phyloP scores from a whole-genome alignment of 192 early-diverging fungal genomes.

The Haplosporangium gracile region DNA sequence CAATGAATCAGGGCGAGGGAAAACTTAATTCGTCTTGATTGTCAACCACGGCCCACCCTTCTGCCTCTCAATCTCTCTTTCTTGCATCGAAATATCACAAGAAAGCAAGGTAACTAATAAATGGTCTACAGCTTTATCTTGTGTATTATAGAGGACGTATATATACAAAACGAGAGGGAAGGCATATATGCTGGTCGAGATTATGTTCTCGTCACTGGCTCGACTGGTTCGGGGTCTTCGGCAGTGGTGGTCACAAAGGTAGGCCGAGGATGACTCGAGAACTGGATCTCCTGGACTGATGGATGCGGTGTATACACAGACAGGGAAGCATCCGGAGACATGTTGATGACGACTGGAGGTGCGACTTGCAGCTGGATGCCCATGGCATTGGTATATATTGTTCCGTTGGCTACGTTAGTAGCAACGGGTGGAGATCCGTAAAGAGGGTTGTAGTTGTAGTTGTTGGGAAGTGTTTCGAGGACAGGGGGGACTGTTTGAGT shows the following conservation, averaged over 20 bases:
- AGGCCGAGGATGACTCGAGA: neutral
- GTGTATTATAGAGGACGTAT: neutral
- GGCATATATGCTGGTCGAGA: neutral
- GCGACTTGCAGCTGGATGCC: neutral
- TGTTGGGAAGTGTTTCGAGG: too few relatives aligned
- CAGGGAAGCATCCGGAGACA: neutral
- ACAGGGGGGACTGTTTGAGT: too few relatives aligned
- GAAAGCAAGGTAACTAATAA: too few relatives aligned
- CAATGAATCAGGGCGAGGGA: too few relatives aligned
- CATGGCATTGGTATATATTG: neutral
- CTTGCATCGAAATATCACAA: too few relatives aligned
- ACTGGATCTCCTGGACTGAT: neutral
- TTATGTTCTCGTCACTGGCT: neutral
- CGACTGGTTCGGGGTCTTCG: neutral
- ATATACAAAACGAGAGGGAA: neutral
- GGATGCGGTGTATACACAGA: neutral
- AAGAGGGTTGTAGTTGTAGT: too few relatives aligned
- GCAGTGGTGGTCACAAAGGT: neutral
- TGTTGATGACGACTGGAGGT: neutral
- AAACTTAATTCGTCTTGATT: too few relatives aligned
- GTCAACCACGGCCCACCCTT: too few relatives aligned
- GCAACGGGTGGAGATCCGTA: neutral
- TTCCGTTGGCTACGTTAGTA: neutral
- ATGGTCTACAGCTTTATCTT: too few relatives aligned
- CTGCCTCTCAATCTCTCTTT: too few relatives aligned